A percentile compares a stretch with the other conserved stretches of the same genome.
Evolutionary conservation across 2,329 filamentous ascomycete species (phyloP).

Genomic region (Colletotrichum musicola): DNA sequence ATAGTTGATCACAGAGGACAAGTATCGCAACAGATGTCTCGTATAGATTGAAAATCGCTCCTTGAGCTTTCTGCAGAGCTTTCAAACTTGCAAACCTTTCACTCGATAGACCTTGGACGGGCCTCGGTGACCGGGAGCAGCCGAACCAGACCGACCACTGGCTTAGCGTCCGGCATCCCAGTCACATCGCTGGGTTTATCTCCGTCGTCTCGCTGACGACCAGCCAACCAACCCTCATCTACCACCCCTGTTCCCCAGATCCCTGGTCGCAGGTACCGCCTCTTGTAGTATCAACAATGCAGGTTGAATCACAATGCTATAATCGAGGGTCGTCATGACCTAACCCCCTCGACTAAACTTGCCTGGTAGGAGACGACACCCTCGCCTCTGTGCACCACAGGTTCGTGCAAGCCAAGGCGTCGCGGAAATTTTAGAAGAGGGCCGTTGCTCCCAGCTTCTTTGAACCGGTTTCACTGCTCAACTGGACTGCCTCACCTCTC

Average conservation of each 20-base stretch:
- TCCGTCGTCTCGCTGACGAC: constrained; percentile 9
- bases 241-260: constrained; percentile 22
- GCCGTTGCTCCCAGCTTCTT: neutral
- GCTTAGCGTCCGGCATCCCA: constrained; percentile 12
- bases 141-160: constrained; percentile 18
- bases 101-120: neutral
- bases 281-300: constrained; percentile 7
- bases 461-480: neutral
- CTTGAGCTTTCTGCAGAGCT: neutral
- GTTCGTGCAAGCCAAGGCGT: no score
- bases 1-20: constrained; percentile 3
- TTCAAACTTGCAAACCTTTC: neutral
- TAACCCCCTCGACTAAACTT: neutral
- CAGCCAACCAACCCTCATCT: constrained; percentile 9
- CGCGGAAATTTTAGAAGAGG: no score
- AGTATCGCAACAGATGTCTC: neutral
- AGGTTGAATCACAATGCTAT: constrained; percentile 5
- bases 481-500: neutral
- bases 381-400: no score
- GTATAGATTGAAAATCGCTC: constrained; percentile 9
- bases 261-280: constrained; percentile 26
- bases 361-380: neutral
- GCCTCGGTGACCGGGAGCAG: constrained; percentile 21
- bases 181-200: constrained; percentile 15
- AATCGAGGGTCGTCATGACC: neutral